Percentiles rank a stretch among this genome's conserved stretches.
phyloP scores from a whole-genome alignment of 345 rosid genomes.

The Populus pruinosa region DNA sequence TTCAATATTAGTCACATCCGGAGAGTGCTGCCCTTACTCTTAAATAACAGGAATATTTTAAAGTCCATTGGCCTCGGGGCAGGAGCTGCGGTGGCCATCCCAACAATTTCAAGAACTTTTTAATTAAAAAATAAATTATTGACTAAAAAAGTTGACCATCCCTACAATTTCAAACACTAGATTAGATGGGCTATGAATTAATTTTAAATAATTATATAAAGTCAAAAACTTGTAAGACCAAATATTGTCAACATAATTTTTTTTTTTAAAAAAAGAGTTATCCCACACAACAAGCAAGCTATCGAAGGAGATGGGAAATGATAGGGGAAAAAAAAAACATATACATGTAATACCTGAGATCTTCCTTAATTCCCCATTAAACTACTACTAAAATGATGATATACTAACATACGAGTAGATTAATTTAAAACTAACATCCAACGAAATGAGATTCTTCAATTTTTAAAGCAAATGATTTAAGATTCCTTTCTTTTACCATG shows the following conservation, averaged over 20 bases:
- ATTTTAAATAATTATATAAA: too few species aligned
- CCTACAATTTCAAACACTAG: not conserved
- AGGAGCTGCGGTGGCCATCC: too few species aligned
- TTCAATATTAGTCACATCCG: too few species aligned
- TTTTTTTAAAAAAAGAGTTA: too few species aligned
- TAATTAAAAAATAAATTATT: too few species aligned
- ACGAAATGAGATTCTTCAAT: not conserved
- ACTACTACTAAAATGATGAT: not conserved
- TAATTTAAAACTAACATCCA: not conserved
- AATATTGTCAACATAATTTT: not conserved
- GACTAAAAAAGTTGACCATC: not conserved
- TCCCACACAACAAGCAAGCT: not conserved
- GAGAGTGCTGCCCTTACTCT: too few species aligned
- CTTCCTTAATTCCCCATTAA: not conserved
- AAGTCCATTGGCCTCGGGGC: too few species aligned
- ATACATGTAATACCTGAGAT: not conserved
- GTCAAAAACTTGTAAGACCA: not conserved
- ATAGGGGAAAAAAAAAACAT: not conserved
- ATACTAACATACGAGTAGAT: too few species aligned
- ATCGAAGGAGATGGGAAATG: not conserved
- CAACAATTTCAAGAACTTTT: not conserved
- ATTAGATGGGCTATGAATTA: too few species aligned
- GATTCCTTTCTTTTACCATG: not conserved
- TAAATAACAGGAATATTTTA: too few species aligned
- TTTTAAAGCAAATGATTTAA: not conserved